A percentile compares a stretch with the other conserved stretches of the same genome.
Evolutionary conservation across 78 protist species (phyloP).

Genomic region (Dictyostelium capitatum): DNA sequence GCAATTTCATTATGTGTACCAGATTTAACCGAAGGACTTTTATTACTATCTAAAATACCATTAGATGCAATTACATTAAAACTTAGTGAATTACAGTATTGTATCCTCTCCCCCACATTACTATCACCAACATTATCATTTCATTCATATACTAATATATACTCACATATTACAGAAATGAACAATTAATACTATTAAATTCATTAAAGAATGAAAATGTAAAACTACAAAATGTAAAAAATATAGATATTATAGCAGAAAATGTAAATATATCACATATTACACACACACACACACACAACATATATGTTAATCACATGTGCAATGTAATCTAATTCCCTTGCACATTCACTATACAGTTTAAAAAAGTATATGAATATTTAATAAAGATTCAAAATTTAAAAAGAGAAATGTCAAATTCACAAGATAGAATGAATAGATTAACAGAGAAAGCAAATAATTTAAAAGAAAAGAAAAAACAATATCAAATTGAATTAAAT

Average conservation of each 20-base stretch:
- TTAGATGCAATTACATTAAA: slow-evolving; percentile 65
- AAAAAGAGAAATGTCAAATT: slow-evolving; percentile 57
- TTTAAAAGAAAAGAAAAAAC: slow-evolving; percentile 68
- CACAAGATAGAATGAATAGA: slow-evolving; percentile 50
- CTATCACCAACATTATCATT: not conserved
- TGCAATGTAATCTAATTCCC: not conserved
- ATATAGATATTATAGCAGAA: slow-evolving; percentile 59
- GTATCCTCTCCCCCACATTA: no score
- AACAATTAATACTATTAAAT: slow-evolving; percentile 38
- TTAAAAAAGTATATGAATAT: slow-evolving; percentile 61
- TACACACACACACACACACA: not conserved
- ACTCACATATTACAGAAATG: slow-evolving; percentile 37
- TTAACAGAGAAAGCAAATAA: slow-evolving; percentile 33
- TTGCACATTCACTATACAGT: not conserved
- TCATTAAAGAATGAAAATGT: slow-evolving; percentile 49
- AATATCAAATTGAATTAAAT: slow-evolving; percentile 32
- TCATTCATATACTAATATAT: no score
- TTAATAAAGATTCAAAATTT: slow-evolving; percentile 43
- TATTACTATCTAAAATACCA: slow-evolving; percentile 48
- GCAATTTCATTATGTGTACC: slow-evolving; percentile 51
- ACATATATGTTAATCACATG: not conserved
- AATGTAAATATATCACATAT: slow-evolving; percentile 20
- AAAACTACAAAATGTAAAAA: slow-evolving; percentile 53
- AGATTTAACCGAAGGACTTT: slow-evolving; percentile 55
- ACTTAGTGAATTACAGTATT: slow-evolving; percentile 56